Evolutionary conservation across 495 filamentous ascomycete species (phyloP).

Genomic region (Daldinia vernicosa): DNA sequence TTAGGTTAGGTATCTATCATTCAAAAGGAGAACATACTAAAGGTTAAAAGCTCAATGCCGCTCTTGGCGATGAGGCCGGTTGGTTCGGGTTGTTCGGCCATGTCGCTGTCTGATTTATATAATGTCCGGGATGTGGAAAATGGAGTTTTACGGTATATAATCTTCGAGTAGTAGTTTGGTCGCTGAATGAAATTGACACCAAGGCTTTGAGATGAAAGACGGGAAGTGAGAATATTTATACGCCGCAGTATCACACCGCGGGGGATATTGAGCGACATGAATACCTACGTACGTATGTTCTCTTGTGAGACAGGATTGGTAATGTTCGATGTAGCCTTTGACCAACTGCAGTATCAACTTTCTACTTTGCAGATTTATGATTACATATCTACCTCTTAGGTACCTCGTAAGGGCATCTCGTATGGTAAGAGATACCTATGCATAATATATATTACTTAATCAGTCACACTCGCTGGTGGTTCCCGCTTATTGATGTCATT

Average conservation of each 20-base stretch:
- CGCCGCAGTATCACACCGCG: slow-evolving; percentile 11
- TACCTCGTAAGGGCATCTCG: not conserved
- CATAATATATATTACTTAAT: not conserved
- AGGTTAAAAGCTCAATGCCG: slow-evolving; percentile 66
- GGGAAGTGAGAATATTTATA: slow-evolving; percentile 29
- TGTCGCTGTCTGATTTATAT: slow-evolving; percentile 22
- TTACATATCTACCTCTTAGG: too few species aligned
- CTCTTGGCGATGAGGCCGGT: slow-evolving; percentile 63
- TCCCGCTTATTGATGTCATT: not conserved
- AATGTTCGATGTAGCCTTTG: not conserved
- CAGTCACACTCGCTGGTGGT: not conserved
- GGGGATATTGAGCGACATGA: slow-evolving; percentile 26
- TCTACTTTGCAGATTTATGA: too few species aligned
- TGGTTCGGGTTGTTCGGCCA: slow-evolving; percentile 55
- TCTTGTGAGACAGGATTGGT: not conserved
- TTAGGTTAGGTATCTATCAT: not conserved
- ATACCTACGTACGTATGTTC: not conserved
- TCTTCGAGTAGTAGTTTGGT: not conserved
- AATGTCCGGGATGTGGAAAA: slow-evolving; percentile 31
- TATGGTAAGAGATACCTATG: too few species aligned
- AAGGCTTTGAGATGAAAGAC: slow-evolving; percentile 3
- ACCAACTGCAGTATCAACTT: too few species aligned
- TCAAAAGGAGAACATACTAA: slow-evolving; percentile 38
- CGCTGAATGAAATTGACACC: not conserved
- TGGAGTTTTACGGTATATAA: slow-evolving; percentile 6